Evolutionary conservation across 208 protist genomes (phyloP).

Genomic region (Trypanosoma grayi): DNA sequence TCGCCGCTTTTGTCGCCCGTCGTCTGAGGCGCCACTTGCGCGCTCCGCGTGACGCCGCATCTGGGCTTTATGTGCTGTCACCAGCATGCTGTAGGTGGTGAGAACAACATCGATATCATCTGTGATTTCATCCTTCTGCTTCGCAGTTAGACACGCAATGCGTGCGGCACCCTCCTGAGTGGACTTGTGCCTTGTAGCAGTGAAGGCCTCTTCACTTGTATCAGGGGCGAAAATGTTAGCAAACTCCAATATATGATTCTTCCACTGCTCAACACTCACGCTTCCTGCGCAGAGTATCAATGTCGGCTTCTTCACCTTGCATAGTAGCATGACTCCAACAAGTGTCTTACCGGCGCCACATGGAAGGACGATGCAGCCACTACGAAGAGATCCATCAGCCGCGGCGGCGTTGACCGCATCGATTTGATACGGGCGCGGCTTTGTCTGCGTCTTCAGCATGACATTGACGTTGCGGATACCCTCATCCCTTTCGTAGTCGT

Average conservation of each 20-base stretch:
- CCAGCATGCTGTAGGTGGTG: constrained; percentile 99
- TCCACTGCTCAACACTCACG: constrained; percentile 98
- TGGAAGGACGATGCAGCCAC: constrained; percentile 98
- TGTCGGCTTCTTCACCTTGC: constrained; percentile 94
- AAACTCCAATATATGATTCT: constrained; percentile 93
- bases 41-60: constrained; percentile 28
- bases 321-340: constrained; percentile 96
- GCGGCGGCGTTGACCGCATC: constrained; percentile 76
- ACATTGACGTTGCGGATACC: constrained; percentile 60
- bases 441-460: constrained; percentile 64
- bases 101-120: constrained; percentile 93
- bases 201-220: not conserved
- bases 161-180: constrained; percentile 46
- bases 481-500: constrained; percentile 74
- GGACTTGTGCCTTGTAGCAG: not conserved
- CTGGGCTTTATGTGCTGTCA: constrained; percentile 64
- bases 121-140: constrained; percentile 89
- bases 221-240: constrained; percentile 50
- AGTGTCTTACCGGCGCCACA: constrained; percentile 99
- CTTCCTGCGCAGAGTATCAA: constrained; percentile 94
- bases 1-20: constrained; percentile 8
- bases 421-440: constrained; percentile 78
- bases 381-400: constrained; percentile 57
- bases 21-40: constrained; percentile 10
- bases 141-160: constrained; percentile 92